Evolutionary conservation across 768 basidiomycete genomes (phyloP), one percentile per base, ranked within the genome.

Genomic region (Mycena crocata): DNA sequence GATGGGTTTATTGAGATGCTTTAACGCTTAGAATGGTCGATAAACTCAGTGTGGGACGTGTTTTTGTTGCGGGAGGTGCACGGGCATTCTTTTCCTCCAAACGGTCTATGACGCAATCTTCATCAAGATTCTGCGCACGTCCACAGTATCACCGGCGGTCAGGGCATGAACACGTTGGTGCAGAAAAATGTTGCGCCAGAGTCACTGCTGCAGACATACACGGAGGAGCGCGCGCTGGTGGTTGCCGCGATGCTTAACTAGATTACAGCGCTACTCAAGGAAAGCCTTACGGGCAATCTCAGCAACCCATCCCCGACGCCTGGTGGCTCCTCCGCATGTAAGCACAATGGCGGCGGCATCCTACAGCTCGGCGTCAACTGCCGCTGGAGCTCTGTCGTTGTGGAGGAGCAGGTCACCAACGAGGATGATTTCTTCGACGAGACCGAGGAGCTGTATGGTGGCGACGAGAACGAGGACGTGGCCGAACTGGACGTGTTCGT

Each of bases 11-110:
- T 52, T 62, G 13, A 31, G 10, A 23, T 24, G 31, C n/a, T n/a
- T n/a, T n/a, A n/a, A n/a, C 26, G 9, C 31, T 49, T 54, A 57
- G 68, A 21, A 83, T 84, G 83, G 81, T 77, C 6, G 70, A 83
- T 54, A 79, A 74, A 40, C 81, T 85, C 64, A 63, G 74, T 19
- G 59, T 67, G 12, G 84, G 83, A 0, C 76, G 82, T 5, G 80
- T 79, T n/a, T 85, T 84, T 55, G 54, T 85, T 32, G 79, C 72
- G 30, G 85, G 85, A 66, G 84, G 84, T 80, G 49, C 7, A 58
- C 28, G 5, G 45, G 17, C 8, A 19, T 45, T 15, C 12, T 48
- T 10, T 30, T 9, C 4, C 7, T 4, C 2, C 2, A 44, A 21
- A 6, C n/a, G n/a, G n/a, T 45, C 21, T 58, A 19, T 48, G 10